phyloP scores from a whole-genome alignment of 225 moss, liverwort and hornwort genomes.

The Bryum argenteum region DNA sequence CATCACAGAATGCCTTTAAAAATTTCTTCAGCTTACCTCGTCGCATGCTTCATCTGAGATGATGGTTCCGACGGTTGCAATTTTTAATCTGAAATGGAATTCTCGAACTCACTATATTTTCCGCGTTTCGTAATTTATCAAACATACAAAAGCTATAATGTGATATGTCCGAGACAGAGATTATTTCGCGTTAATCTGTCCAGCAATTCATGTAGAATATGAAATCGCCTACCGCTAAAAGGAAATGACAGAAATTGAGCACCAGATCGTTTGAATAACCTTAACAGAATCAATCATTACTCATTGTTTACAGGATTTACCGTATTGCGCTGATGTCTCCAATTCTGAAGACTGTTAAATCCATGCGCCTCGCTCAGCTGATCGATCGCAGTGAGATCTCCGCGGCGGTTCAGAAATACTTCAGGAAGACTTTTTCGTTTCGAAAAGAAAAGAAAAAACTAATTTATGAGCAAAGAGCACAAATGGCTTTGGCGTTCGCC shows the following conservation, averaged over 20 bases:
- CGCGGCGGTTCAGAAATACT: background rate
- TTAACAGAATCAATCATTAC: background rate
- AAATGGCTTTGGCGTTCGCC: background rate
- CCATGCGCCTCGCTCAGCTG: background rate
- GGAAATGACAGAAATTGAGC: background rate
- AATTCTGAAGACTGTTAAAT: background rate
- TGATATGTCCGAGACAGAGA: background rate
- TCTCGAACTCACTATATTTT: background rate
- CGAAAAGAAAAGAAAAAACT: background rate
- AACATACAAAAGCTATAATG: background rate
- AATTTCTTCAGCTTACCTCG: background rate
- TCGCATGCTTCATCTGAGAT: conserved; percentile 9
- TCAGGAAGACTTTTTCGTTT: background rate
- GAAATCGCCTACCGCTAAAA: background rate
- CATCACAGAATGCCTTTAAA: background rate
- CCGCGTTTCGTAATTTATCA: too few relatives aligned
- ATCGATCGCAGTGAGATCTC: background rate
- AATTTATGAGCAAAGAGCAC: background rate
- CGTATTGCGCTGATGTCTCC: background rate
- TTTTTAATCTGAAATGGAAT: background rate
- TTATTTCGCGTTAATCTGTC: background rate
- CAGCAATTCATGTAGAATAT: background rate
- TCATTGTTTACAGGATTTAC: background rate
- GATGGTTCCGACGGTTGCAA: background rate
- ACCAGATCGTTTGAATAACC: background rate